phyloP scores from a whole-genome alignment of 2,329 filamentous ascomycete species.

The Venturia asperata region DNA sequence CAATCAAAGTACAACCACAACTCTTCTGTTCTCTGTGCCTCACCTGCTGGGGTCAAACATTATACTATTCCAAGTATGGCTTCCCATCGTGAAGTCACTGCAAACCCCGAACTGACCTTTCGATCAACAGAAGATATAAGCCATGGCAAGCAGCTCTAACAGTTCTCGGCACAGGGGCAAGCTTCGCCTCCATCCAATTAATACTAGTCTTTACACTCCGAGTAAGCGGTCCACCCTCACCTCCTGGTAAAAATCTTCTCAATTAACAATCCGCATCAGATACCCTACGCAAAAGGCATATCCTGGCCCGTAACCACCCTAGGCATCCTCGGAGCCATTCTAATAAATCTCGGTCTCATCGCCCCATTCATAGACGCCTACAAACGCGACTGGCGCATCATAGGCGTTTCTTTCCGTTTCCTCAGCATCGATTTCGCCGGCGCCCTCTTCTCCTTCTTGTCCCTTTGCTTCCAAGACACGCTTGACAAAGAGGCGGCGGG shows the following conservation, averaged over 20 bases:
- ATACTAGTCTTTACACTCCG: constrained; percentile 51
- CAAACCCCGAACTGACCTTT: neutral
- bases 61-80: constrained; percentile 44
- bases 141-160: constrained; percentile 20
- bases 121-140: constrained; percentile 17
- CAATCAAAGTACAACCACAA: constrained; percentile 49
- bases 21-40: constrained; percentile 45
- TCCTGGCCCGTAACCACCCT: constrained; percentile 49
- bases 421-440: constrained; percentile 53
- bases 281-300: constrained; percentile 48
- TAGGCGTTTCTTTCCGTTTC: constrained; percentile 57
- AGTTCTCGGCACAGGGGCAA: constrained; percentile 37
- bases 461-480: constrained; percentile 52
- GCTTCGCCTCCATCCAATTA: constrained; percentile 49
- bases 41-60: constrained; percentile 46
- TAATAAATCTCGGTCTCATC: constrained; percentile 51
- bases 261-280: constrained; percentile 30
- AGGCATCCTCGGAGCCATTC: constrained; percentile 51
- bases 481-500: constrained; percentile 57
- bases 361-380: constrained; percentile 56
- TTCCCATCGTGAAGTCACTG: neutral
- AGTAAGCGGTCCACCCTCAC: constrained; percentile 32
- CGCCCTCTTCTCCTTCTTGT: constrained; percentile 58
- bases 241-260: neutral
- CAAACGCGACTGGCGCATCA: constrained; percentile 54